These are phyloP conservation scores for Phytophthora pistaciae DNA, from an alignment of 352 stramenopile genomes.

Conservation along the genomic window DNA sequence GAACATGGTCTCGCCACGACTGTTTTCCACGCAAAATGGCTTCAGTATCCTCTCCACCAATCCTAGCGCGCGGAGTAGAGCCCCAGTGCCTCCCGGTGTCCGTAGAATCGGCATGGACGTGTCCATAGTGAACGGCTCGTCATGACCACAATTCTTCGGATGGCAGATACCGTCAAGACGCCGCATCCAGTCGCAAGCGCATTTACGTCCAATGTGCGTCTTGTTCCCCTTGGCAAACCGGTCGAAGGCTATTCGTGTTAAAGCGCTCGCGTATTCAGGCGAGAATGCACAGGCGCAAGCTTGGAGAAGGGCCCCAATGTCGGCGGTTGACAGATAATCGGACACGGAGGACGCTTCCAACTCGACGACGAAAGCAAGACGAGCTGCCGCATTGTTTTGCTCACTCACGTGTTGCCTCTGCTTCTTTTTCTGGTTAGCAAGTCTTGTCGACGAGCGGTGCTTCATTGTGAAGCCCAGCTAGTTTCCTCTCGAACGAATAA, in stretches of 20 bases:
- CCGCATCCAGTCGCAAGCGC: conserved; percentile 29
- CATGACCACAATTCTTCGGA: not conserved
- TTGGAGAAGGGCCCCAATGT: conserved; percentile 7
- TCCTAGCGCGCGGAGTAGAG: conserved; percentile 6
- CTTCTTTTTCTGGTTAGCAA: conserved; percentile 5
- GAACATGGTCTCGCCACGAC: not conserved
- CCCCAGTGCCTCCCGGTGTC: not conserved
- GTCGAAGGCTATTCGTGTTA: conserved; percentile 7
- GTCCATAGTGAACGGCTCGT: conserved; percentile 3
- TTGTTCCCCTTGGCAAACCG: conserved; percentile 11
- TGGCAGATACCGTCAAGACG: conserved; percentile 5
- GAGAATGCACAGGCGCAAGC: not conserved
- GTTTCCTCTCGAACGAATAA: not conserved
- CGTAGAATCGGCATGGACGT: conserved; percentile 11
- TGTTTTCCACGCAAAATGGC: not conserved
- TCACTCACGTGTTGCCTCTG: not conserved
- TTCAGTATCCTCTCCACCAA: conserved; percentile 2
- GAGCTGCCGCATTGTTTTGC: not conserved
- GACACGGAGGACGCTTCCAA: conserved; percentile 1
- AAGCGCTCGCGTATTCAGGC: not conserved
- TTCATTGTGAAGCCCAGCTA: not conserved
- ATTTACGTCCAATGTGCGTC: conserved; percentile 14
- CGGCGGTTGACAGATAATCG: not conserved
- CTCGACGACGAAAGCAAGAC: conserved; percentile 10
- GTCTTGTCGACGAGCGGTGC: not conserved